Conservation (phyloP, 1,139 yeast genomes). For the Blastobotrys apis region DNA sequence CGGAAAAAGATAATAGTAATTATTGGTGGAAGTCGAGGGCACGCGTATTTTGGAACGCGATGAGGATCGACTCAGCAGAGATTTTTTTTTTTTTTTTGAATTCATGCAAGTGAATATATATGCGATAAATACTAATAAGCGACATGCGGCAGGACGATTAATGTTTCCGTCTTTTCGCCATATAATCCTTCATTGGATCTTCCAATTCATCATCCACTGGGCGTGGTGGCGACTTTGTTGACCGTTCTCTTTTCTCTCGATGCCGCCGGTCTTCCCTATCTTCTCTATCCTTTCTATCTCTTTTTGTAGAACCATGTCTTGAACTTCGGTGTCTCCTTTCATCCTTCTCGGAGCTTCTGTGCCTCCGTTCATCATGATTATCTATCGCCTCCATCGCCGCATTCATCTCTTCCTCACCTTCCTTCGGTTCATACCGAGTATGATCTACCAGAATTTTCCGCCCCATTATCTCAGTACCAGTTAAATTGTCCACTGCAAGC, state of each 20-base stretch:
- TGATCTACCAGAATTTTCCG: slow-evolving; percentile 69
- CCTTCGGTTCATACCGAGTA: slow-evolving; percentile 56
- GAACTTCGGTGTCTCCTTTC: neutral
- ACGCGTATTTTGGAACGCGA: too few relatives aligned
- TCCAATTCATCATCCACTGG: neutral
- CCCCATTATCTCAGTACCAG: slow-evolving; percentile 63
- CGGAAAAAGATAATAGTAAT: too few relatives aligned
- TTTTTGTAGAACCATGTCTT: slow-evolving; percentile 1
- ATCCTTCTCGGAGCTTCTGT: too few relatives aligned
- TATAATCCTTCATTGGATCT: slow-evolving; percentile 24
- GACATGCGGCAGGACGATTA: too few relatives aligned
- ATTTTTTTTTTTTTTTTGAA: too few relatives aligned
- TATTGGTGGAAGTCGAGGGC: too few relatives aligned
- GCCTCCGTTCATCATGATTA: too few relatives aligned
- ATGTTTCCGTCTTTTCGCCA: too few relatives aligned
- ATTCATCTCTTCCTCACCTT: slow-evolving; percentile 40
- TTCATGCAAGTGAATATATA: too few relatives aligned
- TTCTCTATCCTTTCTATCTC: slow-evolving; percentile 1
- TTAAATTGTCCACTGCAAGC: slow-evolving; percentile 83
- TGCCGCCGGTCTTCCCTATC: neutral
- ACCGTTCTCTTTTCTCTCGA: neutral
- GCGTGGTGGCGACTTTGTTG: too few relatives aligned
- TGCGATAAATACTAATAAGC: too few relatives aligned
- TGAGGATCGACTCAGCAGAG: too few relatives aligned
- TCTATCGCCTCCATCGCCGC: slow-evolving; percentile 7